A percentile compares a stretch with the other conserved stretches of the same genome.
Conservation (phyloP, 2,329 filamentous ascomycete genomes). For the Chrysoporthe deuterocubensis region DNA sequence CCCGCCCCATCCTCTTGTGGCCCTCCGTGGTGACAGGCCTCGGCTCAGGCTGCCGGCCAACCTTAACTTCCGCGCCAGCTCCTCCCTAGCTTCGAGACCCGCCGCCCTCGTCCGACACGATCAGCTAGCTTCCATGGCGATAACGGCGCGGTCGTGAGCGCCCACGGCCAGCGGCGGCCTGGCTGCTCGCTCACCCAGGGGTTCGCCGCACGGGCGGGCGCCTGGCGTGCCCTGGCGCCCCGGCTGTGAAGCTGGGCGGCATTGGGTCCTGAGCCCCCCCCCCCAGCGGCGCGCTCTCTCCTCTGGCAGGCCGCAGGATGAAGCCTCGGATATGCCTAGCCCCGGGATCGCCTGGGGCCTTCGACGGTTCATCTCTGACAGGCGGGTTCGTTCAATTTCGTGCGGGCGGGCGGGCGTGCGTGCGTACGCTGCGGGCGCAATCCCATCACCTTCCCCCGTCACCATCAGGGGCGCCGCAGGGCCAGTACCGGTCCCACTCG, state of each 20-base stretch:
- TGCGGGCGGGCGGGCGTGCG: too few species aligned
- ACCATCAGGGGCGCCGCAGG: neutral
- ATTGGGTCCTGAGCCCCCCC: too few species aligned
- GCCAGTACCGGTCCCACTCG: neutral
- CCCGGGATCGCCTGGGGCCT: neutral
- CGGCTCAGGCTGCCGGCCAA: slow-evolving; percentile 3
- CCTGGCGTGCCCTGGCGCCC: neutral
- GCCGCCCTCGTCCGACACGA: neutral
- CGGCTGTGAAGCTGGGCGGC: neutral
- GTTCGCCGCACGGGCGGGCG: neutral
- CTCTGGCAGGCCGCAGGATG: neutral
- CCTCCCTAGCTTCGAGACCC: neutral
- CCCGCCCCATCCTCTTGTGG: neutral
- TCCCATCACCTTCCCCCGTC: neutral
- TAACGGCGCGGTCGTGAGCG: neutral
- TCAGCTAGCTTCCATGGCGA: neutral
- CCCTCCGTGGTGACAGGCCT: neutral
- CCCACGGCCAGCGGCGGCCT: neutral
- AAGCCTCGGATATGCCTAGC: neutral
- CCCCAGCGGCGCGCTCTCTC: neutral
- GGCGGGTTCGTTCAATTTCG: neutral
- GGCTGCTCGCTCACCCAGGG: neutral
- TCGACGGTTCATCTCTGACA: neutral
- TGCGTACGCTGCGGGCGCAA: too few species aligned
- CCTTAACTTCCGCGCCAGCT: neutral